Conservation (phyloP, 768 basidiomycete genomes). For the Tricholoma bakamatsutake region DNA sequence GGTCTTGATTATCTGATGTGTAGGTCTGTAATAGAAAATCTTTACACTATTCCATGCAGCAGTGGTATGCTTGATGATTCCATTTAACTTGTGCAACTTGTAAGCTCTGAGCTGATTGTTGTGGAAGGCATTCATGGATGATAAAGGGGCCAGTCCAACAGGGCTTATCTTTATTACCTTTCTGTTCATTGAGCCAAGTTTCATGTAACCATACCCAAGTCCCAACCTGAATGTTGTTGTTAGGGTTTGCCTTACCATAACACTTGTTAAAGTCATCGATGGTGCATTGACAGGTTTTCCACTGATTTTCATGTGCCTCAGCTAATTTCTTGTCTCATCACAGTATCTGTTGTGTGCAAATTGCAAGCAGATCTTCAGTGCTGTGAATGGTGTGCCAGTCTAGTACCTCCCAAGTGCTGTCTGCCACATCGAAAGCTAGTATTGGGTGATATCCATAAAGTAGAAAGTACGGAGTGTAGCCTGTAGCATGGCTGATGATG, state of each 20-base stretch:
- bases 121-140: constrained; percentile 2
- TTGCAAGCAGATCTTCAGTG: too few relatives aligned
- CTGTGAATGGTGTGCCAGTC: too few relatives aligned
- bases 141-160: constrained; percentile 28
- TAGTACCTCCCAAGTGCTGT: too few relatives aligned
- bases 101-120: background rate
- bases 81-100: constrained; percentile 6
- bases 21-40: too few relatives aligned
- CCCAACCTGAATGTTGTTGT: constrained; percentile 16
- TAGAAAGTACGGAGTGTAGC: constrained; percentile 18
- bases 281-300: too few relatives aligned
- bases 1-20: too few relatives aligned
- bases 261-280: constrained; percentile 20
- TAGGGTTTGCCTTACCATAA: constrained; percentile 8
- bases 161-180: constrained; percentile 23
- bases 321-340: constrained; percentile 10
- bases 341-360: constrained; percentile 6
- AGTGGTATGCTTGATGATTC: too few relatives aligned
- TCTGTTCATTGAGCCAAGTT: constrained; percentile 22
- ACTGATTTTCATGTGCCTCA: too few relatives aligned
- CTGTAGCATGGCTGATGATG: constrained; percentile 5
- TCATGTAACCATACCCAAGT: constrained; percentile 27
- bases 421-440: constrained; percentile 6
- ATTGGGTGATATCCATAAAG: background rate
- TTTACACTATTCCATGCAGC: too few relatives aligned